These are phyloP conservation scores for Tolypocladium sp. DNA, from an alignment of 2,329 filamentous ascomycete species.

Conservation along the genomic window DNA sequence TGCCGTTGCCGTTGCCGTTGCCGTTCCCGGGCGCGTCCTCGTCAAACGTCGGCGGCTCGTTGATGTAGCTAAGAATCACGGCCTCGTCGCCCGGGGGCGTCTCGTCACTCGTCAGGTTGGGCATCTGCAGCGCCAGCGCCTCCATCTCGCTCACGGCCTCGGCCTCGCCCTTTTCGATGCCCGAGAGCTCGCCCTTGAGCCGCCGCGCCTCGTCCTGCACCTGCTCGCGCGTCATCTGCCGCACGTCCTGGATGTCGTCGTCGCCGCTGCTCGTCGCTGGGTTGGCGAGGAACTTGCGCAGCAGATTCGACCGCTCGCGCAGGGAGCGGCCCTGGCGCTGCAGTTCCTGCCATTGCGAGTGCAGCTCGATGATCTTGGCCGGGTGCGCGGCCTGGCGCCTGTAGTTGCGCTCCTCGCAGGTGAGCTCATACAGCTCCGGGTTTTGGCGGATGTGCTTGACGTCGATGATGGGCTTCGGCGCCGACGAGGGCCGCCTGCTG, in stretches of 20 bases:
- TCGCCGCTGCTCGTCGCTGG: constrained; percentile 36
- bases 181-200: constrained; percentile 53
- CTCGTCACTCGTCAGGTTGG: constrained; percentile 71
- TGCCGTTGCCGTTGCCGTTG: constrained; percentile 8
- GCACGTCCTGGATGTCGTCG: constrained; percentile 26
- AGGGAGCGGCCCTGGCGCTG: constrained; percentile 52
- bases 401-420: constrained; percentile 83
- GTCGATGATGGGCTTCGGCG: constrained; percentile 72
- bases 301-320: constrained; percentile 56
- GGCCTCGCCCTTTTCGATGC: constrained; percentile 54
- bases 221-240: constrained; percentile 33
- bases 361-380: constrained; percentile 43
- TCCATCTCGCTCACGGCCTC: constrained; percentile 57
- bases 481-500: constrained; percentile 51
- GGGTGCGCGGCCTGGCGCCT: constrained; percentile 44
- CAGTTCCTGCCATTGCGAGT: constrained; percentile 48
- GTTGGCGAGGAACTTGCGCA: constrained; percentile 47
- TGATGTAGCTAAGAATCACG: constrained; percentile 66
- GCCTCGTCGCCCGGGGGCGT: constrained; percentile 66
- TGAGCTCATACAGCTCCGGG: constrained; percentile 69
- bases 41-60: constrained; percentile 47
- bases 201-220: constrained; percentile 54
- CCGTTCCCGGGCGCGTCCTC: constrained; percentile 15
- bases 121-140: constrained; percentile 64
- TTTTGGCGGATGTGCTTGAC: constrained; percentile 86